phyloP scores from a whole-genome alignment of 805 yeast species.

The Nakazawaea wyomingensis region DNA sequence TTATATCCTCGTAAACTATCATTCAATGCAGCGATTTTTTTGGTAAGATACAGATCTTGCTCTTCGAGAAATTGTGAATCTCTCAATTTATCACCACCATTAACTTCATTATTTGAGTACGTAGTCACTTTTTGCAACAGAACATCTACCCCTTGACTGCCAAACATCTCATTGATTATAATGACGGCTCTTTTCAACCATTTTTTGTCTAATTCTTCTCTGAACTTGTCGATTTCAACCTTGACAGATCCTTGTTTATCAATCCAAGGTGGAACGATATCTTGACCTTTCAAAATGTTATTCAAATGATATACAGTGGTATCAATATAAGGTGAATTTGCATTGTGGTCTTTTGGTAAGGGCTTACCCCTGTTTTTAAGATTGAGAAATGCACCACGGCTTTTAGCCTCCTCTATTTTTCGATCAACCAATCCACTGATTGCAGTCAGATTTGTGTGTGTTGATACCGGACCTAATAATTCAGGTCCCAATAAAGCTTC shows the following conservation, averaged over 20 bases:
- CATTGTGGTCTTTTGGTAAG: slow-evolving; percentile 31
- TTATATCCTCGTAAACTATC: slow-evolving; percentile 52
- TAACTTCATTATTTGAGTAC: slow-evolving; percentile 19
- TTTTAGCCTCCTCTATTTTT: slow-evolving; percentile 67
- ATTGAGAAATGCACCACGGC: slow-evolving; percentile 63
- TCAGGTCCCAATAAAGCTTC: slow-evolving; percentile 61
- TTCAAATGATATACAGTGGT: slow-evolving; percentile 75
- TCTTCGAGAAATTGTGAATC: slow-evolving; percentile 33
- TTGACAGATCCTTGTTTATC: slow-evolving; percentile 64
- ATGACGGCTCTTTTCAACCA: slow-evolving; percentile 33
- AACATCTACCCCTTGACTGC: slow-evolving; percentile 17
- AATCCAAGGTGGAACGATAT: slow-evolving; percentile 86
- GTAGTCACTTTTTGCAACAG: slow-evolving; percentile 14
- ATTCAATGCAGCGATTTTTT: slow-evolving; percentile 37
- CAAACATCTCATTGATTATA: slow-evolving; percentile 23
- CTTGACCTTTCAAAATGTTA: slow-evolving; percentile 69
- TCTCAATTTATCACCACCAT: slow-evolving; percentile 14
- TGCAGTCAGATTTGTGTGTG: slow-evolving; percentile 41
- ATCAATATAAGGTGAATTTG: slow-evolving; percentile 53
- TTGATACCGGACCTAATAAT: slow-evolving; percentile 37
- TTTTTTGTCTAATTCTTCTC: slow-evolving; percentile 36
- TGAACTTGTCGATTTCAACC: slow-evolving; percentile 39
- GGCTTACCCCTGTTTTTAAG: slow-evolving; percentile 60
- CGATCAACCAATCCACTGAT: slow-evolving; percentile 70
- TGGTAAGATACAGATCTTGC: slow-evolving; percentile 26